Evolutionary conservation across 2,329 filamentous ascomycete genomes (phyloP), one percentile per base, ranked within the genome.

Genomic region (Pyrenochaeta sp.): DNA sequence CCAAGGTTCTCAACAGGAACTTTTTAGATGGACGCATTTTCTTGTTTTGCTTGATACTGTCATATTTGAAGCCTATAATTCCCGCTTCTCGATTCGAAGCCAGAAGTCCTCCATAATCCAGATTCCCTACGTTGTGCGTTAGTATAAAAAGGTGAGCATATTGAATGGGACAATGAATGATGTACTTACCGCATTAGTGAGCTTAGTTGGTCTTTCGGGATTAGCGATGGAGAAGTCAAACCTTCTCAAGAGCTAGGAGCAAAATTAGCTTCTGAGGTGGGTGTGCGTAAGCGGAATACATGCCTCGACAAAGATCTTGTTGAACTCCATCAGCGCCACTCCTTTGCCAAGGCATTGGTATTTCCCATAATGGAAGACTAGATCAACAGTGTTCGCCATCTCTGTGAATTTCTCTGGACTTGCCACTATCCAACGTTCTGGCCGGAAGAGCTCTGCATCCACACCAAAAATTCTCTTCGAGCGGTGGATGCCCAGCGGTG

Each of bases 301-400:
- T 44, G n/a, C 42, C 59, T 70, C 57, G 0, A 66, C 58, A 9
- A 77, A 74, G 0, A 79, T 53, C 50, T 77, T 76, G 52, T 75
- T 71, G 36, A 76, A 65, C 43, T 75, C 70, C 56, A 76, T 61
- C 30, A 62, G 44, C 2, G 74, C 72, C 2, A 76, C 60, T 8
- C 51, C 42, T 22, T 63, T 66, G 22, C 72, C 72, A 6, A 73
- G 54, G 43, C 72, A 76, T 19, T 61, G 58, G 7, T 62, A 71
- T 30, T 62, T 65, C 1, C 70, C 72, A 39, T 69, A 67, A n/a
- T 69, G 66, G 24, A 74, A 75, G 7, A 69, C 56, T 1, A 73
- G 45, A 10, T 71, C 67, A 2, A 66, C 54, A 1, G 45, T 59
- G 37, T 50, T 56, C 13, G 66, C 52, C 72, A 74, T 75, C 24